Evolutionary conservation across 306 rosid genomes (phyloP).

Genomic region (Nissolia schottii): DNA sequence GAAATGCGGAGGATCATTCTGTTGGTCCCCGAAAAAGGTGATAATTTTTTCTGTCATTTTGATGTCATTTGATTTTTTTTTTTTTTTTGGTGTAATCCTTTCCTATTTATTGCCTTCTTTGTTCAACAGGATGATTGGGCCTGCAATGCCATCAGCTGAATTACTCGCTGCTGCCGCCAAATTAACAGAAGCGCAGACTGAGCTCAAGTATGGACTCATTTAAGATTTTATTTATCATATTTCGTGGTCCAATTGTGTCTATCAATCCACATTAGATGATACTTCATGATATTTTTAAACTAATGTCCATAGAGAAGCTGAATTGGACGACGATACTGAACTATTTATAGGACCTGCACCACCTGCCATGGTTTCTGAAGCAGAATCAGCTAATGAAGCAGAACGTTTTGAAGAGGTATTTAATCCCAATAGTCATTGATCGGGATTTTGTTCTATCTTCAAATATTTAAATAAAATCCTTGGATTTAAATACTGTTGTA

Average conservation of each 20-base stretch:
- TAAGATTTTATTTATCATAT: not conserved
- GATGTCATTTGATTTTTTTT: not conserved
- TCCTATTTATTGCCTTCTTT: slow-evolving; percentile 17
- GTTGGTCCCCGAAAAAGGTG: slow-evolving; percentile 70
- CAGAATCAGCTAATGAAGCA: slow-evolving; percentile 88
- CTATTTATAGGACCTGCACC: slow-evolving; percentile 85
- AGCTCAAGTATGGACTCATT: slow-evolving; percentile 50
- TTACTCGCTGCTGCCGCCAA: slow-evolving; percentile 94
- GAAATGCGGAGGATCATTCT: slow-evolving; percentile 40
- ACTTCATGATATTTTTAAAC: slow-evolving; percentile 2
- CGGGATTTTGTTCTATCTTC: not conserved
- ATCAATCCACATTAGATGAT: not conserved
- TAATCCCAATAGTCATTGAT: slow-evolving; percentile 3
- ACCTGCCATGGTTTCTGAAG: slow-evolving; percentile 81
- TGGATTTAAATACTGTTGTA: not conserved
- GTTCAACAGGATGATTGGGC: slow-evolving; percentile 67
- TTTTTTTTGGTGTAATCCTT: too few species aligned
- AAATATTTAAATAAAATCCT: not conserved
- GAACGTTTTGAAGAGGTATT: slow-evolving; percentile 95
- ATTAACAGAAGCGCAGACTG: slow-evolving; percentile 84
- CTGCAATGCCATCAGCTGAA: slow-evolving; percentile 94
- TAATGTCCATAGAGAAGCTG: slow-evolving; percentile 51
- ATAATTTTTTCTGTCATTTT: not conserved
- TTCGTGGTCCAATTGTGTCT: not conserved
- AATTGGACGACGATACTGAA: slow-evolving; percentile 66